Base-by-base conservation (phyloP, 345 rosid genomes). In the Lumnitzera racemosa region DNA sequence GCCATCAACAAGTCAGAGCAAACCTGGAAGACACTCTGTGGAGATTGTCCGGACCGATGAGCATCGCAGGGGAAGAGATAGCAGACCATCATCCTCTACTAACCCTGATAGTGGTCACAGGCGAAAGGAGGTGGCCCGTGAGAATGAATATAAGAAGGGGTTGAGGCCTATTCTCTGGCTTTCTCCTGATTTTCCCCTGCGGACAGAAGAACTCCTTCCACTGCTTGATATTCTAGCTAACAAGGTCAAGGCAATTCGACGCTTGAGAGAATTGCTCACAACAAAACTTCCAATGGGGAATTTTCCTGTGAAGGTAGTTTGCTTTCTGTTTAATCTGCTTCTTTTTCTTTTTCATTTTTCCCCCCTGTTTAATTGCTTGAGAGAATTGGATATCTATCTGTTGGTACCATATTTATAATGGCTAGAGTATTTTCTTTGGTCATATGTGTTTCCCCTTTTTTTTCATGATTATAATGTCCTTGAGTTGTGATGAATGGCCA, bases 221-320 rank as follows among this genome's bases (percentile, higher is more conserved):
- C 70, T 94, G 81, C 97, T 94, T 29, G 99, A 90, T 76, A 94
- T 94, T 77, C 90, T 94, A 17, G 99, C 99, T 27, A 94, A 83
- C 81, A 94, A 94, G 75, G 99, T 94, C 56, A 94, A 94, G 70
- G 99, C 97, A 3, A 88, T 94, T 58, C 97, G 97, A 59, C 96
- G 99, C 13, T 79, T 94, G 31, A 84, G 99, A 70, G 99, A 94
- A 66, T 78, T 94, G 66, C 89, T 94, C 29, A 90, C 99, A 7
- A 90, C 97, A 63, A 94, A 90, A 72, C 97, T 94, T 70, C 99
- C 99, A 0, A 29, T 70, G 55, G 99, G 97, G 65, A 86, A 97
- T 23, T 94, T 94, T 75, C 99, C 99, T 0, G 96, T 94, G 52
- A 94, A 94, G 95, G 97, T 88, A 81, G 51, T 70, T 57, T 59